Base-by-base conservation (phyloP, 176 grass and related monocot genomes). In the Puccinellia tenuiflora region DNA sequence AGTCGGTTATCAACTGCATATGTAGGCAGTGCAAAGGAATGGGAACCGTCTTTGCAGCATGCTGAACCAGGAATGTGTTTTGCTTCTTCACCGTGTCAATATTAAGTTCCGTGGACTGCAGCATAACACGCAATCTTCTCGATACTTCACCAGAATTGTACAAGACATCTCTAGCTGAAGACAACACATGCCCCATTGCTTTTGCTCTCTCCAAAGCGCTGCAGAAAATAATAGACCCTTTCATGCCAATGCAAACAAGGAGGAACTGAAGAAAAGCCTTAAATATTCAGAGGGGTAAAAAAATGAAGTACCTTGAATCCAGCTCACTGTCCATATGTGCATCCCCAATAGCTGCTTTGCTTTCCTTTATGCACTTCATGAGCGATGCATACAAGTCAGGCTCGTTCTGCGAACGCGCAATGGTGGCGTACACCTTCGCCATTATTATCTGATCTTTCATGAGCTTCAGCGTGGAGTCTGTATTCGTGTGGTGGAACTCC, bases 1-100 rank as follows among this genome's bases (percentile, higher is more conserved):
- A 98, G 86, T 95, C 91, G 1, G 85, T 95, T 86, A 85, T 93
- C 45, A 98, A 81, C 34, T 90, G 96, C 85, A 98, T 90, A 85
- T 92, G 91, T 35, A 98, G 91, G 63, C 93, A 98, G 85, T 95
- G 90, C 79, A 98, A 75, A 47, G 92, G 91, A 80, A 93, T 95
- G 76, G 96, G 93, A 13, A 95, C 73, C 4, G 93, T 98, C 86
- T 98, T 98, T 55, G 96, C 96, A 66, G 96, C 96, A 91, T 95
- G 89, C 75, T 98, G 96, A 64, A 98, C 96, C 75, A 98, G 81
- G 76, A 98, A 98, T 50, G 96, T 90, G 62, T 92, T 98, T 9
- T 98, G 93, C 76, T 95, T 96, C 88, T 93, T 98, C 14, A 88
- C 87, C 21, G 83, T 64, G 65, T 88, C 85, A 14, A 93, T 96